Conservation (phyloP, 2,329 filamentous ascomycete species). For the Hyphodiscus sp. region DNA sequence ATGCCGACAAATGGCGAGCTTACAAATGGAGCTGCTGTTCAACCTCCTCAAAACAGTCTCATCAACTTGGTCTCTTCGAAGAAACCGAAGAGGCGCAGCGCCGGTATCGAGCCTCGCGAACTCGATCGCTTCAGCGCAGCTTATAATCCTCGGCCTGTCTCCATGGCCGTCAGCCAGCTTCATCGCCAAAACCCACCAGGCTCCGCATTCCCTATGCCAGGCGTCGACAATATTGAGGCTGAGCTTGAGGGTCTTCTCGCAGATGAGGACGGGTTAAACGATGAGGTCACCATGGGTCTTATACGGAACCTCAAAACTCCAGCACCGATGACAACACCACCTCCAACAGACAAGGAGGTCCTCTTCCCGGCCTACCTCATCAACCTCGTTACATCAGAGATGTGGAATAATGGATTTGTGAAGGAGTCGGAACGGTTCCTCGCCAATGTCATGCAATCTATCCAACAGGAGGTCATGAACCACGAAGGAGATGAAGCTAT, state of each 20-base stretch:
- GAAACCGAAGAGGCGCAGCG: slow-evolving; percentile 92
- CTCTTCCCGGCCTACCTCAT: slow-evolving; percentile 98
- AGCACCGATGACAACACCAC: slow-evolving; percentile 74
- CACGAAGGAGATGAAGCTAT: slow-evolving; percentile 96
- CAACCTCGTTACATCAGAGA: slow-evolving; percentile 97
- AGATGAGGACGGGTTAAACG: slow-evolving; percentile 92
- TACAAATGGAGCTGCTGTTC: slow-evolving; percentile 53
- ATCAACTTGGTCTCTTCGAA: slow-evolving; percentile 97
- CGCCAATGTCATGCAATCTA: slow-evolving; percentile 99
- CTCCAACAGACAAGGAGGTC: slow-evolving; percentile 96
- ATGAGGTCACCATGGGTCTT: slow-evolving; percentile 92
- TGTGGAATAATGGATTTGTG: slow-evolving; percentile 99
- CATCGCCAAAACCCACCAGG: slow-evolving; percentile 68
- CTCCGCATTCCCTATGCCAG: slow-evolving; percentile 65
- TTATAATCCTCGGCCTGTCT: slow-evolving; percentile 92
- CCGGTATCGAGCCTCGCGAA: slow-evolving; percentile 77
- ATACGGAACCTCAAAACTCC: slow-evolving; percentile 97
- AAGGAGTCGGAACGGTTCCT: slow-evolving; percentile 99
- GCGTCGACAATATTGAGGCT: slow-evolving; percentile 84
- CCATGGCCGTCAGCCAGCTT: slow-evolving; percentile 73
- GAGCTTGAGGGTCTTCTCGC: slow-evolving; percentile 91
- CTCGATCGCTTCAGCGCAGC: slow-evolving; percentile 85
- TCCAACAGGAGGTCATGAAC: slow-evolving; percentile 99
- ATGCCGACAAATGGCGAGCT: slow-evolving; percentile 66
- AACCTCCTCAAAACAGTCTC: slow-evolving; percentile 62